Percentiles rank a stretch among this genome's conserved stretches.
phyloP scores from a whole-genome alignment of 306 rosid genomes.

The Inga laurina region DNA sequence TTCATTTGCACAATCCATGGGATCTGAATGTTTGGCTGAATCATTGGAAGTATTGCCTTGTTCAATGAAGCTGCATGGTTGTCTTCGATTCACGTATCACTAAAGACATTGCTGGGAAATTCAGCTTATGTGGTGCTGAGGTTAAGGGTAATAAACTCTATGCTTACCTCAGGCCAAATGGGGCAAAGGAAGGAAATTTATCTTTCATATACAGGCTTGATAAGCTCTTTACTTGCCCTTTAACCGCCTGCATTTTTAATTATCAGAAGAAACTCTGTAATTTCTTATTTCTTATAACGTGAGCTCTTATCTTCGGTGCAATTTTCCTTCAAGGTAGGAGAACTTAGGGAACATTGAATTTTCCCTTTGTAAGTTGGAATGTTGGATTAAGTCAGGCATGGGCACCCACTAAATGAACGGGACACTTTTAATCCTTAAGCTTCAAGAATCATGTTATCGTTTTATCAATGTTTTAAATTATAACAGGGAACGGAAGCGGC shows the following conservation, averaged over 20 bases:
- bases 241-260: conserved; percentile 2
- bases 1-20: background rate
- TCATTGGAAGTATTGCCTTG: background rate
- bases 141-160: conserved; percentile 36
- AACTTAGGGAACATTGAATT: background rate
- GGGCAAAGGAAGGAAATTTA: conserved; percentile 53
- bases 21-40: background rate
- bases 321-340: background rate
- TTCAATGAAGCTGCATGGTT: conserved; percentile 29
- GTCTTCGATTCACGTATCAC: conserved; percentile 43
- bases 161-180: conserved; percentile 27
- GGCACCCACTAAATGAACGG: background rate
- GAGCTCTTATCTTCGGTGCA: background rate
- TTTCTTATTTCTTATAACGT: background rate
- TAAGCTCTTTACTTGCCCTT: conserved; percentile 53
- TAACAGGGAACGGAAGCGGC: background rate
- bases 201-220: conserved; percentile 56
- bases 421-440: background rate
- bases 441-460: background rate
- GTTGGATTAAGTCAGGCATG: background rate
- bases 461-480: background rate
- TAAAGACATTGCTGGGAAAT: conserved; percentile 66
- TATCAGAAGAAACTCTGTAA: background rate
- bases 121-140: conserved; percentile 56
- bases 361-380: background rate